Base-by-base conservation (phyloP, 371 early-diverging fungal species). In the Mortierella sp. region DNA sequence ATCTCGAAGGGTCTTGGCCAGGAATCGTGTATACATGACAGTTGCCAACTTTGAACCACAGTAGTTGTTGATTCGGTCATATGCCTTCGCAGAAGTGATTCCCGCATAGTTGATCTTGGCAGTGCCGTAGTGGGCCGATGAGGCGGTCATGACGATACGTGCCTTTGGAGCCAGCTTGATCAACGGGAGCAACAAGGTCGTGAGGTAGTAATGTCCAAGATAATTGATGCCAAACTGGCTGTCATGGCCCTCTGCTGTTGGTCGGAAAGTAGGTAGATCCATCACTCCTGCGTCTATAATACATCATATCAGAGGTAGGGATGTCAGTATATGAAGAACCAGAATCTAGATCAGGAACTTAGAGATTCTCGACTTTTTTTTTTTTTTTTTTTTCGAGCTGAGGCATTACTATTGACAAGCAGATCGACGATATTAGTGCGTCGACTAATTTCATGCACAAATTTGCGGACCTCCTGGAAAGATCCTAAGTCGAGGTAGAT, bases 161-260 rank as follows among this genome's bases (percentile, higher is more conserved):
- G 81, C 75, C 59, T 72, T 75, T 55, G 72, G 75, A 0, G 75
- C 72, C 19, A 56, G 16, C 57, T 75, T 75, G 52, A 81, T 57
- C 37, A 68, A 48, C 0, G 74, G 79, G 2, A 77, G 50, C 18
- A 81, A 48, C 18, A 81, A 57, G 7, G 73, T 59, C 0, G 81
- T 77, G 7, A 81, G 53, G 19, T 62, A 70, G 46, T 65, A 81
- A 45, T 73, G 79, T 1, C 77, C 72, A 6, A 77, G 61, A 26
- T 81, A 53, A 56, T 81, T 81, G 58, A 77, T 77, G 14, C 72
- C 77, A 30, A 77, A 77, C 47, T 77, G 77, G 37, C 77, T 72
- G 50, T 77, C 77, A 19, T 72, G 65, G 2, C 77, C 77, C 14
- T 77, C 77, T 0, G 59, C 77, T 16, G 72, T 77, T 7, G 72